Evolutionary conservation across 208 protist genomes (phyloP).

Genomic region (Trypanosoma theileri): DNA sequence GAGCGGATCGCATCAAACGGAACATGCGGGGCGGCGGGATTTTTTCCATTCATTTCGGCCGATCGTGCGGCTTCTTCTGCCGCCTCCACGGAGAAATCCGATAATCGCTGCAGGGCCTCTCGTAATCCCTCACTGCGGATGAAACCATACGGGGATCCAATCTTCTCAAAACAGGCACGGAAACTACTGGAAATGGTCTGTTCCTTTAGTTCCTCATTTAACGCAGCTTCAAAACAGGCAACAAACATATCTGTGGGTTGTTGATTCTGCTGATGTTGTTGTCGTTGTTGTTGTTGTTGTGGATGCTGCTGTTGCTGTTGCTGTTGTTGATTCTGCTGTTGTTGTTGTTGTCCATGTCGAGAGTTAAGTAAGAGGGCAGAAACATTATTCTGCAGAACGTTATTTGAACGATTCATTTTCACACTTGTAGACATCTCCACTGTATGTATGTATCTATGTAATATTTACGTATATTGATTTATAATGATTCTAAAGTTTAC

Average conservation of each 20-base stretch:
- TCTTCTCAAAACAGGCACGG: slow-evolving; percentile 50
- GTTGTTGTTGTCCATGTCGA: slow-evolving; percentile 6
- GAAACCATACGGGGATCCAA: slow-evolving; percentile 54
- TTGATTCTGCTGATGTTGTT: slow-evolving; percentile 10
- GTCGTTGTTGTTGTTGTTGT: slow-evolving; percentile 6
- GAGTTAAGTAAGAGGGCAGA: no score
- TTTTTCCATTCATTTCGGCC: slow-evolving; percentile 1
- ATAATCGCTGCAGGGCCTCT: slow-evolving; percentile 48
- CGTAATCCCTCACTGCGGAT: slow-evolving; percentile 64
- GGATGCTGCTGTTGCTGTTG: slow-evolving; percentile 4
- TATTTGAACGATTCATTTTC: no score
- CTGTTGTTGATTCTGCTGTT: slow-evolving; percentile 15
- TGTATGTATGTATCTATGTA: neutral
- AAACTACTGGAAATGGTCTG: slow-evolving; percentile 55
- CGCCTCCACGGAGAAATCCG: slow-evolving; percentile 49
- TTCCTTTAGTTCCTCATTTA: slow-evolving; percentile 49
- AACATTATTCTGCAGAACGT: no score
- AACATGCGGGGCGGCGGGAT: slow-evolving; percentile 14
- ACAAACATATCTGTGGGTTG: slow-evolving; percentile 41
- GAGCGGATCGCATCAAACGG: slow-evolving; percentile 68
- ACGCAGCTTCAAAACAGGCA: slow-evolving; percentile 51
- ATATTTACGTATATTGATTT: slow-evolving; percentile 1
- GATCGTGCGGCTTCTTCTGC: slow-evolving; percentile 47
- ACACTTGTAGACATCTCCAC: no score
- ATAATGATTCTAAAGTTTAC: neutral